Base-by-base conservation (phyloP, 2,329 filamentous ascomycete genomes). In the Pseudogymnoascus sp. region DNA sequence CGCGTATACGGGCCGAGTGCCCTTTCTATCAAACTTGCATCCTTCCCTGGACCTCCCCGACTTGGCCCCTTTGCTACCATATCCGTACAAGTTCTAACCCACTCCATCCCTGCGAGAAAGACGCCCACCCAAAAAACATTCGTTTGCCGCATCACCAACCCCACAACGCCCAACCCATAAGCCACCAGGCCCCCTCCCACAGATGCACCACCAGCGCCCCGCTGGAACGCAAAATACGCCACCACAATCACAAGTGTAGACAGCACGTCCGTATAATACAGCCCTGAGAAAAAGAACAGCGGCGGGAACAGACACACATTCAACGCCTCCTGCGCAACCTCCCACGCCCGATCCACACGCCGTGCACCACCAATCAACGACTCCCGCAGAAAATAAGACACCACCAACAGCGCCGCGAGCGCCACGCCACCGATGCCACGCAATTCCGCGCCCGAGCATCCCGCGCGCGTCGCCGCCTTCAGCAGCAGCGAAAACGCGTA, bases 121-220 rank as follows among this genome's bases (percentile, higher is more conserved):
- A 93, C 79, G 0, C 90, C 88, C 0, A 93, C 87, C 95, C 95
- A 99, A 73, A 99, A 96, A 63, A 98, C 89, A 70, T 99, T 99
- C 0, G 95, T 99, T 75, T 99, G 95, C 24, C 95, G 83, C 79
- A 96, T 95, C 2, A 83, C 77, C 19, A 99, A 79, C 1, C 91
- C 81, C 1, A 84, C 66, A 0, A 91, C 66, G 0, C 92, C 92
- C 5, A 88, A 73, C 0, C 80, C 1, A 16, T 74, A 75, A 1
- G 82, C 66, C 14, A 84, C 65, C 4, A 68, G n/a, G 1, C 67
- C 41, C 7, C 65, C 66, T 31, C 60, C 46, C 2, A 60, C 33
- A 6, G 69, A 66, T 31, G 65, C 67, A 6, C 62, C 68, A 6
- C 66, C 66, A 37, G 63, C 61, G 26, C 33, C 33, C 59, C 19